Conservation (phyloP, 768 basidiomycete genomes). For the Leucogyrophana mollusca region DNA sequence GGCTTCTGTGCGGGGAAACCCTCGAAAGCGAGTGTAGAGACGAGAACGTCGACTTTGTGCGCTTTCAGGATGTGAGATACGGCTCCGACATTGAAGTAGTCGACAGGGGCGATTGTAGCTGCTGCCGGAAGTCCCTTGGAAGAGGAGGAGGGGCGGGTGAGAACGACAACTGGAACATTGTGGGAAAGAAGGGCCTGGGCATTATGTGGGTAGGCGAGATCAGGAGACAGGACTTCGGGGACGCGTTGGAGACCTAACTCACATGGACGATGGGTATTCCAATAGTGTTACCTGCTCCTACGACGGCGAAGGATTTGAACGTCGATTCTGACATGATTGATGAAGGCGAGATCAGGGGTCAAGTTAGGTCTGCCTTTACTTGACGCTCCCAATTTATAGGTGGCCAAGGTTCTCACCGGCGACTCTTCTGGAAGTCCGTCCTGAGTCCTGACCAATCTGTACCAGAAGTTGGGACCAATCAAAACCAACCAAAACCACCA, state of each 20-base stretch:
- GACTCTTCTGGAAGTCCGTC: no score
- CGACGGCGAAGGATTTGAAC: conserved; percentile 17
- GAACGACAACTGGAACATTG: not conserved
- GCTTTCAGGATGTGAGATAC: conserved; percentile 1
- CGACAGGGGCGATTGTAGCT: not conserved
- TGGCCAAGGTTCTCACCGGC: no score
- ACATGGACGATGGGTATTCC: conserved; percentile 16
- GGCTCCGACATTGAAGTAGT: not conserved
- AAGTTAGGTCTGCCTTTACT: no score
- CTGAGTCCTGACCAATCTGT: no score
- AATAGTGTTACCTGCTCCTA: conserved; percentile 17
- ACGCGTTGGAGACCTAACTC: not conserved
- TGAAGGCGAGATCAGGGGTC: no score
- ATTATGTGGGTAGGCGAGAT: not conserved
- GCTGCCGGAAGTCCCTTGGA: not conserved
- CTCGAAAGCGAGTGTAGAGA: conserved; percentile 1
- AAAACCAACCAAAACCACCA: no score
- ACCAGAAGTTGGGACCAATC: no score
- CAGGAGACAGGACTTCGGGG: not conserved
- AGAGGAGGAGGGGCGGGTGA: not conserved
- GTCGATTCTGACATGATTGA: not conserved
- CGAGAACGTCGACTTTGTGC: conserved; percentile 6
- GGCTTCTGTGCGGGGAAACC: conserved; percentile 9
- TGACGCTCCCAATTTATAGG: no score
- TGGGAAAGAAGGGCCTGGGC: conserved; percentile 1